Evolutionary conservation across 495 filamentous ascomycete species (phyloP).

Genomic region (Aspergillus incahuasiensis): DNA sequence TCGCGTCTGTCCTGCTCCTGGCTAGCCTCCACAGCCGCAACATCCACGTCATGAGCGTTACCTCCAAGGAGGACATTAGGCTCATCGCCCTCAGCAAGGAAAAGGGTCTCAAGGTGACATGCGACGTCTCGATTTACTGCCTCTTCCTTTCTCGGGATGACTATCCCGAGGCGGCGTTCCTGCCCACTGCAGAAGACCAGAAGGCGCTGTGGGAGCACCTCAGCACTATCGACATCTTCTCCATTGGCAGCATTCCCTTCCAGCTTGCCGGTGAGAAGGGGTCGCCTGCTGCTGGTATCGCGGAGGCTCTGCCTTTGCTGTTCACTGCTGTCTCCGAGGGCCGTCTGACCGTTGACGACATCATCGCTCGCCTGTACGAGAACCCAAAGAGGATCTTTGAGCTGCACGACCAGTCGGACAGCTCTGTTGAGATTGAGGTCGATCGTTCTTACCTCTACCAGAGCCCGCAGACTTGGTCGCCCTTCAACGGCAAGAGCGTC

Average conservation of each 20-base stretch:
- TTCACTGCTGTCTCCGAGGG: conserved; percentile 76
- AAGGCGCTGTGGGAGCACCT: conserved; percentile 75
- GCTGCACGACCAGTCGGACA: conserved; percentile 74
- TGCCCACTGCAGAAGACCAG: conserved; percentile 70
- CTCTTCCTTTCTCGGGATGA: conserved; percentile 75
- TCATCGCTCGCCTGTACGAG: conserved; percentile 66
- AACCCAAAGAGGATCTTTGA: conserved; percentile 85
- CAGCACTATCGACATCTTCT: conserved; percentile 76
- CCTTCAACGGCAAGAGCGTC: conserved; percentile 67
- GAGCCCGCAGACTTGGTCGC: conserved; percentile 59
- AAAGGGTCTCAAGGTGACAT: conserved; percentile 79
- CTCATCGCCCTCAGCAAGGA: conserved; percentile 77
- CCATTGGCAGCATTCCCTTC: conserved; percentile 76
- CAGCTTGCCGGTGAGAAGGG: conserved; percentile 64
- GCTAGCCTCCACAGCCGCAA: conserved; percentile 80
- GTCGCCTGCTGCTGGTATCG: conserved; percentile 60
- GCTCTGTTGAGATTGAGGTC: conserved; percentile 72
- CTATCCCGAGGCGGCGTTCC: conserved; percentile 60
- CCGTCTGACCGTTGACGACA: conserved; percentile 67
- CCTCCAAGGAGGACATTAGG: conserved; percentile 75
- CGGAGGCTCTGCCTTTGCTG: conserved; percentile 71
- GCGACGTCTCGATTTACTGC: conserved; percentile 78
- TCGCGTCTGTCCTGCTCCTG: conserved; percentile 73
- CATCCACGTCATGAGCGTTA: conserved; percentile 79
- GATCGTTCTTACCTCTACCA: conserved; percentile 60